A percentile compares a stretch with the other conserved stretches of the same genome.
These are phyloP conservation scores for Polychaeton citri DNA, from an alignment of 2,329 filamentous ascomycete species.

Conservation along the genomic window DNA sequence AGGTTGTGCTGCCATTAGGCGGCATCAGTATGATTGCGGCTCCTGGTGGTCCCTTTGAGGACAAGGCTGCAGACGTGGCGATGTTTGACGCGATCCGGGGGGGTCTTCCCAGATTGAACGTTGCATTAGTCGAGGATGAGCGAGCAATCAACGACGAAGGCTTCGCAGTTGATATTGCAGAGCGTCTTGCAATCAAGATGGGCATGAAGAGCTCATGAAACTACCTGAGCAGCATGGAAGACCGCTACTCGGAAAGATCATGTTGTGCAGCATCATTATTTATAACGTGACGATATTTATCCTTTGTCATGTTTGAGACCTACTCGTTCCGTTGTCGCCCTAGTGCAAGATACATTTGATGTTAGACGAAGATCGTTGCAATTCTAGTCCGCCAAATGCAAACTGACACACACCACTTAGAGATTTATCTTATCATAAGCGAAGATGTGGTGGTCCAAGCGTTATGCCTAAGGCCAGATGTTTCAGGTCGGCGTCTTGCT, in stretches of 20 bases:
- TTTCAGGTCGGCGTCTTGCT: background rate
- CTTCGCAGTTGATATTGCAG: constrained; percentile 38
- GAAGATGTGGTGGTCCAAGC: background rate
- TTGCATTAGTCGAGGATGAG: constrained; percentile 37
- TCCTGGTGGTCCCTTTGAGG: constrained; percentile 40
- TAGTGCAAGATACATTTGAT: too few relatives aligned
- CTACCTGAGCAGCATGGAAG: too few relatives aligned
- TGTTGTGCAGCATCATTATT: too few relatives aligned
- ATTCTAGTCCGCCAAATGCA: too few relatives aligned
- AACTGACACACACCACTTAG: background rate
- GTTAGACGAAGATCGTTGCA: too few relatives aligned
- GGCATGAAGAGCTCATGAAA: too few relatives aligned
- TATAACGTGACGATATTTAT: too few relatives aligned
- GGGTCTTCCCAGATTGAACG: constrained; percentile 35
- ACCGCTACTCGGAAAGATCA: too few relatives aligned
- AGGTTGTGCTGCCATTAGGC: constrained; percentile 46
- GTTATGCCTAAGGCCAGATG: background rate
- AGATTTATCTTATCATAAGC: background rate
- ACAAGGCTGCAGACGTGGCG: constrained; percentile 33
- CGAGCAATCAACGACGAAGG: constrained; percentile 41
- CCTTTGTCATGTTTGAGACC: too few relatives aligned
- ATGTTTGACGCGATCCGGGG: constrained; percentile 35
- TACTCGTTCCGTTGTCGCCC: too few relatives aligned
- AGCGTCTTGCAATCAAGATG: constrained; percentile 17
- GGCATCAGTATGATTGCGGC: constrained; percentile 49